Conservation (phyloP, 495 filamentous ascomycete species). For the Hyphodiscus hymeniophilus region DNA sequence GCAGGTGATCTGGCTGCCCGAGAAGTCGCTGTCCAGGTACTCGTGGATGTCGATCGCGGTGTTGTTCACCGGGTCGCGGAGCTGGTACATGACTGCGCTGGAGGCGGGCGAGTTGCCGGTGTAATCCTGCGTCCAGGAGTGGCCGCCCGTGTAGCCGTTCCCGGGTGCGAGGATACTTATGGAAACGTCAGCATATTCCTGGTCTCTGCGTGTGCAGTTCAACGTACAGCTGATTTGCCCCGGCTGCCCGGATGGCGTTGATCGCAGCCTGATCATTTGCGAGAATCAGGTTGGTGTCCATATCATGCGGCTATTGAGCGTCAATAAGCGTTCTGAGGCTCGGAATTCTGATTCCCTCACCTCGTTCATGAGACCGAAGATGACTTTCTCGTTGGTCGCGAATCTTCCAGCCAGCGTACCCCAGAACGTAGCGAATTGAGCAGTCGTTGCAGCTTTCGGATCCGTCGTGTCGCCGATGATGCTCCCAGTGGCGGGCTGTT, state of each 20-base stretch:
- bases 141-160: conserved; percentile 40
- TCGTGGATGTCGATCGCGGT: conserved; percentile 42
- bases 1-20: conserved; percentile 34
- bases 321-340: not conserved
- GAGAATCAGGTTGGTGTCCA: conserved; percentile 36
- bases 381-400: conserved; percentile 40
- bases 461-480: conserved; percentile 42
- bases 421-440: conserved; percentile 45
- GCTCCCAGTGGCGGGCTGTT: conserved; percentile 39
- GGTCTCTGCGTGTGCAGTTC: not conserved
- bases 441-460: conserved; percentile 34
- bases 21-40: conserved; percentile 43
- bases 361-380: conserved; percentile 38
- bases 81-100: conserved; percentile 32
- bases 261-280: conserved; percentile 44
- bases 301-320: conserved; percentile 40
- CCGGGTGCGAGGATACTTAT: conserved; percentile 42
- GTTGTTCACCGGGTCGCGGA: conserved; percentile 39
- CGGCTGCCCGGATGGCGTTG: conserved; percentile 35
- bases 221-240: conserved; percentile 27
- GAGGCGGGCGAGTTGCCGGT: conserved; percentile 31
- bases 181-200: conserved; percentile 5
- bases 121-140: conserved; percentile 32
- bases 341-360: conserved; percentile 3
- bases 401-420: conserved; percentile 41